A percentile compares a stretch with the other conserved stretches of the same genome.
phyloP scores from a whole-genome alignment of 139 green algal species.

The Haematococcus lacustris region DNA sequence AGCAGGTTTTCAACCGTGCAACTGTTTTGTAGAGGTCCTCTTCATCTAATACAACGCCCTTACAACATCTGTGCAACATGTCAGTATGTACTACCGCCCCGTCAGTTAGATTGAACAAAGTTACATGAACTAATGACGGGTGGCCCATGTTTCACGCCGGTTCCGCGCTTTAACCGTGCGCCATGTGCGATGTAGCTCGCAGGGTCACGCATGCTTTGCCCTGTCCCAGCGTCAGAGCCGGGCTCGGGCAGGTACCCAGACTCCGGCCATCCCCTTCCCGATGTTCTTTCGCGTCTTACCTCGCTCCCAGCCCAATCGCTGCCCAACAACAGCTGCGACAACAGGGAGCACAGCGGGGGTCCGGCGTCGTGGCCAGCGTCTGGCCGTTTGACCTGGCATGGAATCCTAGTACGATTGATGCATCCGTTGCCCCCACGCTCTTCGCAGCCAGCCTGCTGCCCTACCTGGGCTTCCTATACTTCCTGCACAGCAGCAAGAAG shows the following conservation, averaged over 20 bases:
- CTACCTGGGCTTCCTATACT: slow-evolving; percentile 92
- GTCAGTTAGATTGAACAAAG: background rate
- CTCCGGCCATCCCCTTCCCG: background rate
- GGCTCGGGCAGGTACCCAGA: background rate
- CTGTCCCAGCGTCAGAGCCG: background rate
- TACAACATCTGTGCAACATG: background rate
- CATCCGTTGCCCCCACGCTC: slow-evolving; percentile 55
- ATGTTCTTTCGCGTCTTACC: background rate
- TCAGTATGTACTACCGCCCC: background rate
- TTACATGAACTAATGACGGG: too few species aligned
- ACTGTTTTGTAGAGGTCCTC: too few species aligned
- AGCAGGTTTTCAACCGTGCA: too few species aligned
- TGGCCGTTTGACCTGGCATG: background rate
- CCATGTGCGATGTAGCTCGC: too few species aligned
- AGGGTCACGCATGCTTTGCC: too few species aligned
- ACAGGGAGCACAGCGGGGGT: background rate
- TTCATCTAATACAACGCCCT: too few species aligned
- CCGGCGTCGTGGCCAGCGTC: background rate
- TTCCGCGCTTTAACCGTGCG: too few species aligned
- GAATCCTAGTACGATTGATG: background rate
- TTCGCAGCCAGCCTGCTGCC: slow-evolving; percentile 86
- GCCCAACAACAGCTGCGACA: background rate
- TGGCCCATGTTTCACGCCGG: too few species aligned
- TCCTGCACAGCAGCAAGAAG: slow-evolving; percentile 58
- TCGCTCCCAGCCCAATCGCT: background rate